Evolutionary conservation across 129 eudicot genomes (phyloP), one percentile per base, ranked within the genome.

Genomic region (Flaveria bidentis): DNA sequence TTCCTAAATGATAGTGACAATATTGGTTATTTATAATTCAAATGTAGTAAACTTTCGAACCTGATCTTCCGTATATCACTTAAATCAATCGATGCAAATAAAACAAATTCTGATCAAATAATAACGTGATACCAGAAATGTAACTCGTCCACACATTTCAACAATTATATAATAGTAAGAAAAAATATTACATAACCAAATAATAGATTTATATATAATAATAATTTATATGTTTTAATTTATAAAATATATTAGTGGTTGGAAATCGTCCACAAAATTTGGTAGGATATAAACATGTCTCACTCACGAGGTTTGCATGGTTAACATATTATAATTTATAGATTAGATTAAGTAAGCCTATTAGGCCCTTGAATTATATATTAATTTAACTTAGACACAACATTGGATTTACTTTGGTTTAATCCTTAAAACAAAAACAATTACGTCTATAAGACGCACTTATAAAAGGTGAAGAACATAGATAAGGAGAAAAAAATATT

Each of bases 261-360:
- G 44, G 67, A 63, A 63, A 63, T 63, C 69, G 69, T 63, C 67
- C 57, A 67, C 56, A 25, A 52, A 67, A 76, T 58, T 53, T 76
- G 67, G n/a, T 67, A 23, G 46, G 30, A 66, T 67, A 52, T 66
- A 52, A 42, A 66, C 57, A 67, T 67, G 22, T 66, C 74, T 53
- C 22, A 52, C 53, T 52, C 69, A 63, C 69, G 69, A 67, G 74
- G 68, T 52, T 73, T 58, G 44, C 74, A 49, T 49, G 74, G 74
- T 63, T 55, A 75, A 64, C 47, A 44, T 75, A 63, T 63, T 62
- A 62, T 30, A 57, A 56, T 36, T 39, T 42, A 47, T 15, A 69
- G 58, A 46, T 46, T 69, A 44, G 44, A 6, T 47, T 69, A 49
- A 23, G 46, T 53, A 72, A 72, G 36, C 46, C 17, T 30, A 11